Evolutionary conservation across 306 rosid species (phyloP), one percentile per base, ranked within the genome.

Genomic region (Dalbergia cochinchinensis): DNA sequence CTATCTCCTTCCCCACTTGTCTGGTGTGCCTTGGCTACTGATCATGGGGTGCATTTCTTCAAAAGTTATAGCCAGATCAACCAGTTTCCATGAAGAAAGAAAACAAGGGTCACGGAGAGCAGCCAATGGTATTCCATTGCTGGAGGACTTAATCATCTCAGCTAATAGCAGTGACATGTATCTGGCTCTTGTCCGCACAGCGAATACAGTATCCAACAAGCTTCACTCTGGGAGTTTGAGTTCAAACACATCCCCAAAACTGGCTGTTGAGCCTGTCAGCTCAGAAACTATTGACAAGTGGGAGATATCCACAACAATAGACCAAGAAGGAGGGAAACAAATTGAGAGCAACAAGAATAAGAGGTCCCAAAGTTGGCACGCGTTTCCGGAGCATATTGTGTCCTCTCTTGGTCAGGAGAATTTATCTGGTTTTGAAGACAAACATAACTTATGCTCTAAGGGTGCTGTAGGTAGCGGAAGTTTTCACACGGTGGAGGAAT

Each of bases 1-100:
- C 62, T 61, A 9, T 69, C 16, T 50, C 69, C 35, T 69, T 48
- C 58, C 55, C 55, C 47, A 63, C 45, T 59, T 79, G 14, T 69
- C 26, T 80, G 85, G 84, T 73, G 81, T 63, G 74, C n/a, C 66
- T 37, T 45, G 19, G 71, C 78, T 55, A 9, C 69, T 60, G 16
- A 22, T 53, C 81, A 85, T 88, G 89, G 91, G 89, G 50, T 88
- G 91, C 79, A 75, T 88, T 61, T 88, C 91, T 62, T 88, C 91
- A 72, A 88, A 85, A 71, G 26, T 85, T 33, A 14, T 83, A 26
- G 65, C 85, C 45, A 83, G 88, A 81, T 80, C 91, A 81, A 44
- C 80, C 22, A 78, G 89, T 78, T 67, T 50, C 44, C 81, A 67
- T 33, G 91, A 81, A 78, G 88, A 82, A 41, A 71, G 82, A 81